A percentile compares a stretch with the other conserved stretches of the same genome.
phyloP scores from a whole-genome alignment of 164 flowering plant genomes.

The Liriodendron chinense region DNA sequence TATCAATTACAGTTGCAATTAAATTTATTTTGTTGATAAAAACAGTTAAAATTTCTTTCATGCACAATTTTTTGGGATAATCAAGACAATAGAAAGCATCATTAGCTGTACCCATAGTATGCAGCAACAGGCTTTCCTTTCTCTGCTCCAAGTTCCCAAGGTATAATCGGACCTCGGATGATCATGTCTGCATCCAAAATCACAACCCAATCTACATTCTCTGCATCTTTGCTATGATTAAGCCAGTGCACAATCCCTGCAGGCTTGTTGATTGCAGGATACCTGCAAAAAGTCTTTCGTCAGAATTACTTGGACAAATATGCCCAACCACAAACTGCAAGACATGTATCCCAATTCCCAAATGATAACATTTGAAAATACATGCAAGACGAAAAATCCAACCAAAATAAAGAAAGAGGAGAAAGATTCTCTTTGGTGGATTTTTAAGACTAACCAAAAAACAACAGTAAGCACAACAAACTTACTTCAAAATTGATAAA shows the following conservation, averaged over 20 bases:
- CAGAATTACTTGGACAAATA: neutral
- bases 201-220: constrained; percentile 97
- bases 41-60: neutral
- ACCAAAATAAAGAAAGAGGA: neutral
- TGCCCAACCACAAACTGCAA: neutral
- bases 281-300: constrained; percentile 44
- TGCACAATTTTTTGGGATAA: neutral
- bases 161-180: constrained; percentile 85
- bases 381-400: neutral
- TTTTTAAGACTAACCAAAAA: neutral
- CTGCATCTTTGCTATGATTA: constrained; percentile 80
- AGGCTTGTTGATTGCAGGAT: constrained; percentile 97
- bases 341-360: neutral
- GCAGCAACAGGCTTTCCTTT: constrained; percentile 92
- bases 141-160: constrained; percentile 97
- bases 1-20: neutral
- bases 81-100: neutral
- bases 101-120: constrained; percentile 64
- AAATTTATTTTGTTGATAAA: neutral
- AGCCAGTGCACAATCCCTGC: constrained; percentile 97
- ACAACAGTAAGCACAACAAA: neutral
- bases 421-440: too few species aligned
- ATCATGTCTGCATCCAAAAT: constrained; percentile 96
- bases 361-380: neutral
- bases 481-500: too few species aligned